Base-by-base conservation (phyloP, 768 basidiomycete species). In the Fibroporia radiculosa region DNA sequence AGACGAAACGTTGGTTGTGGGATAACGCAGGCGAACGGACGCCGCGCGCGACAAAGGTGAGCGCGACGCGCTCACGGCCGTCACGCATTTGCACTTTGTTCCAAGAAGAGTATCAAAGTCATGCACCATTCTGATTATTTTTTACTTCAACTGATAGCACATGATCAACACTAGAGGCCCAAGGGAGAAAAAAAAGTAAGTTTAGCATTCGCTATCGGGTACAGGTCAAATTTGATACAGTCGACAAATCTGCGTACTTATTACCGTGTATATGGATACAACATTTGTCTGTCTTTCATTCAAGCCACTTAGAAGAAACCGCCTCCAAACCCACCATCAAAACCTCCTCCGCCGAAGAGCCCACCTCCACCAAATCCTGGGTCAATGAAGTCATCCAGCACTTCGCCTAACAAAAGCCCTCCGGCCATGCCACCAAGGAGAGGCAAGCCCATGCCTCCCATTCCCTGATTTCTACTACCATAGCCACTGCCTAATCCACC, bases 351-450 rank as follows among this genome's bases (percentile, higher is more conserved):
- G 34, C 31, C 39, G 14, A 24, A 8, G 22, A 60, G 58, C 11
- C 46, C 55, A 31, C 38, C 59, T 35, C 50, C 56, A 39, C 45
- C 51, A 48, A 48, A 47, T 20, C 48, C 47, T 14, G 53, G 51
- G 19, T 39, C 42, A n/a, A 8, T 23, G 22, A 33, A 33, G 38
- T 25, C 38, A 23, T 43, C 47, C 32, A 56, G 18, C 18, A 58
- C 18, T 20, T 59, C 58, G 3, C 61, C 63, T 5, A 63, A 48
- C 5, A 67, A 48, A 7, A 65, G 37, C 16, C 65, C 64, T 33
- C 65, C 65, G 11, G 61, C 65, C 11, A 67, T 51, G 19, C 63
- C 66, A 48, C 64, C 62, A 7, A 65, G 45, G 6, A 65, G 35
- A 4, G 63, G 60, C 16, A 63, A 20, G 0, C 42, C 55, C 23